A percentile compares a stretch with the other conserved stretches of the same genome.
These are phyloP conservation scores for Pisolithus thermaeus DNA, from an alignment of 1,284 basidiomycete species.

Conservation along the genomic window DNA sequence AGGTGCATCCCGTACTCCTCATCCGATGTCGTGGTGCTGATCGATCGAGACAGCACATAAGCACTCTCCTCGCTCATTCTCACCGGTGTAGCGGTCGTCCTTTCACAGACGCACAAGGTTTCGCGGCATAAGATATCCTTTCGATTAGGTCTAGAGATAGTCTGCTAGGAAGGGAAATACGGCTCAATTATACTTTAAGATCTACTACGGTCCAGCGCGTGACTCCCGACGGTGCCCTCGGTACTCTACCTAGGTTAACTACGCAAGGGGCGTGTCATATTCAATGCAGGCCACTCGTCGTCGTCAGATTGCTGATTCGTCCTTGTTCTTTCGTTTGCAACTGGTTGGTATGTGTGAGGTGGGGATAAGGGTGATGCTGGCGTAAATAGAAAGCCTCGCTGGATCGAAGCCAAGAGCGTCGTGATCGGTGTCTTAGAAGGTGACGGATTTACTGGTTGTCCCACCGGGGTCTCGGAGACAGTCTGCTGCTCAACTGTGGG, in stretches of 20 bases:
- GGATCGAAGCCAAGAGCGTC: constrained; percentile 58
- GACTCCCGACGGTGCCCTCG: constrained; percentile 18
- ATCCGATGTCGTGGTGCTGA: not conserved
- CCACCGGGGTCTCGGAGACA: not conserved
- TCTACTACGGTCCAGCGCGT: constrained; percentile 5
- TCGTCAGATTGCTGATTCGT: constrained; percentile 1
- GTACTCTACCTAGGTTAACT: constrained; percentile 9
- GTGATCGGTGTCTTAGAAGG: constrained; percentile 59
- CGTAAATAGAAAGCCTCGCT: constrained; percentile 61
- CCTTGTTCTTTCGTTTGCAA: constrained; percentile 14
- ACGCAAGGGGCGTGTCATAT: constrained; percentile 8
- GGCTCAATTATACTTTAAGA: not conserved
- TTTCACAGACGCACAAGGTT: no score
- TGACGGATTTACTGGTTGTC: not conserved
- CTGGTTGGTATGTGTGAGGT: constrained; percentile 40
- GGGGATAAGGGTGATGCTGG: constrained; percentile 56
- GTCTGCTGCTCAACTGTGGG: not conserved
- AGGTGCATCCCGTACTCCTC: not conserved
- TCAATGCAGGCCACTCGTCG: not conserved
- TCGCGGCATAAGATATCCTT: no score
- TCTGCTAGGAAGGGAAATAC: not conserved
- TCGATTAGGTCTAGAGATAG: no score
- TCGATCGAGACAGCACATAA: no score
- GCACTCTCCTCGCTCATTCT: no score
- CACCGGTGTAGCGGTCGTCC: no score